A percentile compares a stretch with the other conserved stretches of the same genome.
Conservation (phyloP, 129 eudicot species). For the Pittosporum tobira region DNA sequence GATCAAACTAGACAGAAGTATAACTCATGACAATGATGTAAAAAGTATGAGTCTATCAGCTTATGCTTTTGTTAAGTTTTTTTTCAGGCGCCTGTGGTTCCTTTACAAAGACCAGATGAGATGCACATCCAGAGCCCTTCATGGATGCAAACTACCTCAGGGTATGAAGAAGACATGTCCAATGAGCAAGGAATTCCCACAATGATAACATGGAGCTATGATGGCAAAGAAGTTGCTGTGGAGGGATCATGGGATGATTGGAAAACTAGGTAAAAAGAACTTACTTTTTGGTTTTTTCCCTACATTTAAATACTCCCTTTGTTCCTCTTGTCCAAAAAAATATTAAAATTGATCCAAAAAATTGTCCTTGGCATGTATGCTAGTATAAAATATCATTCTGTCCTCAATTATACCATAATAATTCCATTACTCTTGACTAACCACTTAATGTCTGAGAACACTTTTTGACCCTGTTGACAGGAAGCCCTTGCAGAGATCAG, state of each 20-base stretch:
- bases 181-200: slow-evolving; percentile 84
- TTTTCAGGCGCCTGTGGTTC: slow-evolving; percentile 80
- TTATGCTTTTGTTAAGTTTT: slow-evolving; percentile 8
- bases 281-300: background rate
- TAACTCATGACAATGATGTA: background rate
- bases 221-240: slow-evolving; percentile 83
- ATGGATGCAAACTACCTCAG: slow-evolving; percentile 74
- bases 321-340: too few relatives aligned
- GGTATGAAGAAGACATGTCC: slow-evolving; percentile 56
- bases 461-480: slow-evolving; percentile 27
- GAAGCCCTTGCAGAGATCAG: slow-evolving; percentile 84
- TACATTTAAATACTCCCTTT: slow-evolving; percentile 4
- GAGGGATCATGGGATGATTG: slow-evolving; percentile 99
- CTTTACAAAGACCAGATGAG: slow-evolving; percentile 94
- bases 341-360: too few relatives aligned
- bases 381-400: too few relatives aligned
- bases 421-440: too few relatives aligned
- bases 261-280: slow-evolving; percentile 61
- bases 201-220: slow-evolving; percentile 90
- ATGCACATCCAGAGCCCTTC: slow-evolving; percentile 65
- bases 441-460: too few relatives aligned
- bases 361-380: too few relatives aligned
- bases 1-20: background rate
- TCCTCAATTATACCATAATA: too few relatives aligned
- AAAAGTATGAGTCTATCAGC: background rate